phyloP scores from a whole-genome alignment of 2,329 filamentous ascomycete genomes.

The Coleophoma cylindrospora region DNA sequence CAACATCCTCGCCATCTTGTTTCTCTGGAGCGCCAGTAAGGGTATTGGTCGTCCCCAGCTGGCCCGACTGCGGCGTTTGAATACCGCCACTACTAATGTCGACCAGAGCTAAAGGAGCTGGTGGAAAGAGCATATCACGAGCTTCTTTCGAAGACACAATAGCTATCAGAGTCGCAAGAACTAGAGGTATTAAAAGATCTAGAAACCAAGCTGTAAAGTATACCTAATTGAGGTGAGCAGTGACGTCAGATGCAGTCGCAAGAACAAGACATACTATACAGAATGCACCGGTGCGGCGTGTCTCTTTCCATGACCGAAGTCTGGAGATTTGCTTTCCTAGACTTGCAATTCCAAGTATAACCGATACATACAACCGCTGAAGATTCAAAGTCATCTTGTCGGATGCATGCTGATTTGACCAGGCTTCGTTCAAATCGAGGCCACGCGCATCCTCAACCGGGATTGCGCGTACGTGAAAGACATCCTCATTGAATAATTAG shows the following conservation, averaged over 20 bases:
- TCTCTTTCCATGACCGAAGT: slow-evolving; percentile 15
- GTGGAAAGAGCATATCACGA: slow-evolving; percentile 10
- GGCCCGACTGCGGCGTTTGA: slow-evolving; percentile 11
- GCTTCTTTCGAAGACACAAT: slow-evolving; percentile 8
- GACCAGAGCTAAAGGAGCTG: slow-evolving; percentile 12
- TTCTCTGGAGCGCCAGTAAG: slow-evolving; percentile 16
- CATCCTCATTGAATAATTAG: slow-evolving; percentile 11
- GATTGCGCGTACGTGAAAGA: background rate
- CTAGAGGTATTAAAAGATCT: slow-evolving; percentile 12
- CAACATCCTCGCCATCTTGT: slow-evolving; percentile 13
- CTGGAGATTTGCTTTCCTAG: slow-evolving; percentile 14
- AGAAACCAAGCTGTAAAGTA: slow-evolving; percentile 13
- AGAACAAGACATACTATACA: slow-evolving; percentile 2
- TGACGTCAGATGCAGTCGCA: background rate
- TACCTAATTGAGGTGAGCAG: background rate
- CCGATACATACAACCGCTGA: slow-evolving; percentile 12
- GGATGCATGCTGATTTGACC: slow-evolving; percentile 11
- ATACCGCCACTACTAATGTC: slow-evolving; percentile 10
- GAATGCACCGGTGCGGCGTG: slow-evolving; percentile 11
- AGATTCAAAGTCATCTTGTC: slow-evolving; percentile 14
- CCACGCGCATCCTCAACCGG: slow-evolving; percentile 7
- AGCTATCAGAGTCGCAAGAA: slow-evolving; percentile 10
- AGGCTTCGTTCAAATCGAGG: slow-evolving; percentile 12
- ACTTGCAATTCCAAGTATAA: slow-evolving; percentile 7
- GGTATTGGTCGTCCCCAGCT: slow-evolving; percentile 12